Percentiles rank a stretch among this genome's conserved stretches.
Evolutionary conservation across 2,329 filamentous ascomycete species (phyloP).

Genomic region (Coniochaeta sp.): DNA sequence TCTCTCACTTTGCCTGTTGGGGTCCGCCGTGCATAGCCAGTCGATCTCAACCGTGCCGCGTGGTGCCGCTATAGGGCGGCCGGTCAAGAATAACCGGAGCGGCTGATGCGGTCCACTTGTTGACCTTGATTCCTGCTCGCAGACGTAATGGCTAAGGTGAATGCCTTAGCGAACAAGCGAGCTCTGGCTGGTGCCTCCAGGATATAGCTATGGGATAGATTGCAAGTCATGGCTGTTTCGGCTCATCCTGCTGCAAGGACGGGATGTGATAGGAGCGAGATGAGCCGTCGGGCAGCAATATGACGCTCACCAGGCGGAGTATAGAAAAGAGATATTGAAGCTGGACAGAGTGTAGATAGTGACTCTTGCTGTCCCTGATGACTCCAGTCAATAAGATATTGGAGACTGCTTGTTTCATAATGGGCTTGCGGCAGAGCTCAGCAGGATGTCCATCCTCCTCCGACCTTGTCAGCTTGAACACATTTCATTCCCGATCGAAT

Average conservation of each 20-base stretch:
- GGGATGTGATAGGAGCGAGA: background rate
- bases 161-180: background rate
- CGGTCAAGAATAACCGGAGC: constrained; percentile 13
- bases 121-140: background rate
- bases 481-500: background rate
- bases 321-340: background rate
- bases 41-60: background rate
- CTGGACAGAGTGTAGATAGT: background rate
- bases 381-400: background rate
- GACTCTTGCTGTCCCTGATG: background rate
- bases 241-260: background rate
- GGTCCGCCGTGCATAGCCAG: background rate
- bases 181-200: background rate
- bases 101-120: constrained; percentile 10
- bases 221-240: background rate
- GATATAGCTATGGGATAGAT: background rate
- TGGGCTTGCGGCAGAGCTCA: background rate
- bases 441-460: background rate
- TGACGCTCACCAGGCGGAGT: background rate
- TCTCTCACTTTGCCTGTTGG: background rate
- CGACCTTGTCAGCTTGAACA: background rate
- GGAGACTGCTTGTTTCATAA: background rate
- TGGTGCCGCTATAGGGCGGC: constrained; percentile 8
- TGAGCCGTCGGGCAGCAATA: background rate
- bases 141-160: background rate